Evolutionary conservation across 2,329 filamentous ascomycete species (phyloP), one percentile per base, ranked within the genome.

Genomic region (Venturia aucupariae): DNA sequence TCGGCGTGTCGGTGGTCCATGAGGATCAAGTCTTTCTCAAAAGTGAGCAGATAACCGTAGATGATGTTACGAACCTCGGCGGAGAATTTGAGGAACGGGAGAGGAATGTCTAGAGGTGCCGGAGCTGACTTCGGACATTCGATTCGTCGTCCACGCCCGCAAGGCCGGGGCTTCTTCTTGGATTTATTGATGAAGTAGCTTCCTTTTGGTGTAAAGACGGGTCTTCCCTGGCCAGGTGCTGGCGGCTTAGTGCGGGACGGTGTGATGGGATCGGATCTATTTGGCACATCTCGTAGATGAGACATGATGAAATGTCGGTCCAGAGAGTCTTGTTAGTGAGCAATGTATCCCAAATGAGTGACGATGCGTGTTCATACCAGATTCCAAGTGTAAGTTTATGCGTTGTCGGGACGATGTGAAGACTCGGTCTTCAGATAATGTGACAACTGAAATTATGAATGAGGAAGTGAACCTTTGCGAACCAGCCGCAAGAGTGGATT

Each of bases 21-120:
- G 15, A 57, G 51, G 27, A 22, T 38, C 27, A 57, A 35, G 30
- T 57, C 27, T n/a, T 35, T n/a, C 17, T 35, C 30, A n/a, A 57
- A 57, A 10, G 51, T 57, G 51, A 57, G 51, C 17, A 57, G 15
- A 35, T 57, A 57, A 10, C 30, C 51, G 13, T 57, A 57, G 30
- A 57, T 57, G 27, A 35, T 27, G 51, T 57, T 57, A 13, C 51
- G 51, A 41, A 61, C 63, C 27, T 60, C 30, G 30, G 63, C 44
- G 24, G 35, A 30, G 30, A 51, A 44, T 62, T 73, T 75, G 65
- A 61, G 59, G 27, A 61, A 61, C 19, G 51, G 51, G 24, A 57
- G 51, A 19, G 51, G 51, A 22, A 35, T 35, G 8, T 57, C 15
- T 35, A 27, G 51, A 35, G 30, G 2, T 57, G 51, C 27, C 30